phyloP scores from a whole-genome alignment of 345 rosid genomes.

The Ceriops tagal region DNA sequence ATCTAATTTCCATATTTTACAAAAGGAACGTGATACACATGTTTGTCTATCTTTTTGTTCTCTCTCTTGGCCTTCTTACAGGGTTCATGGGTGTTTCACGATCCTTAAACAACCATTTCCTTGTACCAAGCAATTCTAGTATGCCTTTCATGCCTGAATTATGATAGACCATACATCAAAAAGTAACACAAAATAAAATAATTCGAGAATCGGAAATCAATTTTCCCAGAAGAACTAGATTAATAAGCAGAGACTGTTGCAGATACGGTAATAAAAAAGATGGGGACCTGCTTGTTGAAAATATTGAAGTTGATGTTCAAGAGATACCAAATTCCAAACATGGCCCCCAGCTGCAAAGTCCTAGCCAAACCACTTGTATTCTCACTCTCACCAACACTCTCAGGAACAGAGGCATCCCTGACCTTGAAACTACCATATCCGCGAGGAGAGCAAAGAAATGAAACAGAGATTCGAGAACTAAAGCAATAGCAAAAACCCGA shows the following conservation, averaged over 20 bases:
- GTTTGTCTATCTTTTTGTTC: too few relatives aligned
- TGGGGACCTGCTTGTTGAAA: conserved; percentile 63
- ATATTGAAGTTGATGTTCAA: conserved; percentile 72
- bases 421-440: conserved; percentile 29
- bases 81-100: too few relatives aligned
- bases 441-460: conserved; percentile 15
- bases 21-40: too few relatives aligned
- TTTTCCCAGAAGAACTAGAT: too few relatives aligned
- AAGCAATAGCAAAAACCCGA: conserved; percentile 6
- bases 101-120: too few relatives aligned
- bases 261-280: neutral
- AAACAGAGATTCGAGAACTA: conserved; percentile 7
- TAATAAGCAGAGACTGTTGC: conserved; percentile 1
- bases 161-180: too few relatives aligned
- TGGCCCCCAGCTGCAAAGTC: conserved; percentile 41
- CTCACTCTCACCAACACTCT: conserved; percentile 25
- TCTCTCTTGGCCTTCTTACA: too few relatives aligned
- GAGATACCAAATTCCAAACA: conserved; percentile 70
- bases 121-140: too few relatives aligned
- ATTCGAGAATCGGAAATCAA: too few relatives aligned
- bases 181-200: too few relatives aligned
- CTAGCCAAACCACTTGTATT: conserved; percentile 18
- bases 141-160: too few relatives aligned
- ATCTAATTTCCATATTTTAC: neutral
- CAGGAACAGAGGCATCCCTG: conserved; percentile 45